phyloP scores from a whole-genome alignment of 805 yeast genomes.

The Scheffersomyces ergatensis region DNA sequence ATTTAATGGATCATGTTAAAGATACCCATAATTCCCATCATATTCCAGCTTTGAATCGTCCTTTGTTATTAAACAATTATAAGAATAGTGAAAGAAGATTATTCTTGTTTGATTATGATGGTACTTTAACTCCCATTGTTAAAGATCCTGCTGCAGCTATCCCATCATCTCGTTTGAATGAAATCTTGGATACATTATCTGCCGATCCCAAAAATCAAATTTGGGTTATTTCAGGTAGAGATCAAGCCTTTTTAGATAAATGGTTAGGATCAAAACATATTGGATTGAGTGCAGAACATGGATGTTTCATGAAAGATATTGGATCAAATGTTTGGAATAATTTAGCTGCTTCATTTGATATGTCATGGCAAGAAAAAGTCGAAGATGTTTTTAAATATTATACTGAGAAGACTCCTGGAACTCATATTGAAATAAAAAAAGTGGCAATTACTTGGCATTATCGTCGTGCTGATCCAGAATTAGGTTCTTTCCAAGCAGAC shows the following conservation, averaged over 20 bases:
- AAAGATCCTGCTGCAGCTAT: slow-evolving; percentile 98
- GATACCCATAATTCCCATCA: slow-evolving; percentile 44
- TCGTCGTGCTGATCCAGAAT: slow-evolving; percentile 89
- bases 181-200: slow-evolving; percentile 57
- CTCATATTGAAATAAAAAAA: slow-evolving; percentile 80
- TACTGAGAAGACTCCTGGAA: slow-evolving; percentile 89
- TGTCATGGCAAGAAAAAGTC: slow-evolving; percentile 93
- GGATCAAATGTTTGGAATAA: slow-evolving; percentile 73
- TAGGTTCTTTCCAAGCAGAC: slow-evolving; percentile 83
- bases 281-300: slow-evolving; percentile 96
- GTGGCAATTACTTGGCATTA: slow-evolving; percentile 99
- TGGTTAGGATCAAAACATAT: slow-evolving; percentile 77
- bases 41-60: slow-evolving; percentile 76
- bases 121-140: slow-evolving; percentile 95
- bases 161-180: slow-evolving; percentile 72
- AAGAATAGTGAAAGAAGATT: slow-evolving; percentile 62
- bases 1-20: slow-evolving; percentile 40
- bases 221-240: slow-evolving; percentile 97
- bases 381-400: slow-evolving; percentile 67
- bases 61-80: slow-evolving; percentile 59
- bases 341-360: slow-evolving; percentile 75
- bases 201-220: slow-evolving; percentile 80
- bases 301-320: slow-evolving; percentile 86
- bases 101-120: slow-evolving; percentile 94
- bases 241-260: slow-evolving; percentile 80